A percentile compares a stretch with the other conserved stretches of the same genome.
Evolutionary conservation across 2,329 filamentous ascomycete genomes (phyloP).

Genomic region (Parastagonospora avenae): DNA sequence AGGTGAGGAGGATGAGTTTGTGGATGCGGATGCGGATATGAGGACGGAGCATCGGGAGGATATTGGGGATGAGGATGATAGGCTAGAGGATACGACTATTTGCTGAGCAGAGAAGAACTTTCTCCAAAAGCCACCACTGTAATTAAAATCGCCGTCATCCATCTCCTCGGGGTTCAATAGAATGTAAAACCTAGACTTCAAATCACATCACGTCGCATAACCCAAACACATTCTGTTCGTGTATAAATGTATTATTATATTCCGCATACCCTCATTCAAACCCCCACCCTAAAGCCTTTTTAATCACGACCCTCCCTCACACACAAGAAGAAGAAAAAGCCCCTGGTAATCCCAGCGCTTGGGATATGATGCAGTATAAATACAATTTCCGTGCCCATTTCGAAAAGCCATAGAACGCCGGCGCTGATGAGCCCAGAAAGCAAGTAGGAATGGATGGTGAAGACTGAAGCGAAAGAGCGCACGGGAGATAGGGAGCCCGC

Average conservation of each 20-base stretch:
- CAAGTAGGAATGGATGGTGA: constrained; percentile 2
- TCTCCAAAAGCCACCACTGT: too few species aligned
- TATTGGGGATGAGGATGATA: background rate
- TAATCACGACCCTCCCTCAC: background rate
- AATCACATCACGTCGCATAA: too few species aligned
- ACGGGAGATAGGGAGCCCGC: background rate
- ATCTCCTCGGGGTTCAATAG: too few species aligned
- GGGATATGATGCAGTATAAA: constrained; percentile 19
- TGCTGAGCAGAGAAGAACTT: too few species aligned
- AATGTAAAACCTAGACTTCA: too few species aligned
- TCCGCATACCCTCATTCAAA: background rate
- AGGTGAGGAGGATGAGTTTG: background rate
- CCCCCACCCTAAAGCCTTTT: background rate
- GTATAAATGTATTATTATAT: background rate
- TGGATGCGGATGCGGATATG: background rate
- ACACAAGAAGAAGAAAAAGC: background rate
- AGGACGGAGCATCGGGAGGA: background rate
- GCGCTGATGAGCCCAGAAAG: constrained; percentile 19
- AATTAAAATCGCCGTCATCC: too few species aligned
- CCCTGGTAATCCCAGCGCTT: constrained; percentile 25
- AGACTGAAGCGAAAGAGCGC: background rate
- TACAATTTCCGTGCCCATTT: constrained; percentile 3
- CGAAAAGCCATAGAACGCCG: constrained; percentile 19
- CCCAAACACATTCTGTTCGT: background rate
- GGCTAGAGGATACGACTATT: background rate